These are phyloP conservation scores for Stevia rebaudiana DNA, from an alignment of 140 eudicot species.

Conservation along the genomic window DNA sequence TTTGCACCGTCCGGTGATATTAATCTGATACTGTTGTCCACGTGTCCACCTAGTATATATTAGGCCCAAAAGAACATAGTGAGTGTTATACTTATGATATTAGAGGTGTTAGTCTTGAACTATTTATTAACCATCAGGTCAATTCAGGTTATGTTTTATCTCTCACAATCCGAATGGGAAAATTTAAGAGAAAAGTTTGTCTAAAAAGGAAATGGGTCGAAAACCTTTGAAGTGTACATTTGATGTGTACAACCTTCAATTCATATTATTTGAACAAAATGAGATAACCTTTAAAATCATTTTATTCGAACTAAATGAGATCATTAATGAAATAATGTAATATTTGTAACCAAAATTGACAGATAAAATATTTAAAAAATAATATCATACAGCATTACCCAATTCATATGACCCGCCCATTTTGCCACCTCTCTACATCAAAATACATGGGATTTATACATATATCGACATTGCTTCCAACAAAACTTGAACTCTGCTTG, in stretches of 20 bases:
- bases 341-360: background rate
- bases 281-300: too few species aligned
- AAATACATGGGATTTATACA: background rate
- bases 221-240: too few species aligned
- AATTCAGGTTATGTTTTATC: background rate
- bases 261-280: too few species aligned
- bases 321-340: too few species aligned
- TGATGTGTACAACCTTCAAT: too few species aligned
- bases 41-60: slow-evolving; percentile 80
- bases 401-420: background rate
- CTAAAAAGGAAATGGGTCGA: background rate
- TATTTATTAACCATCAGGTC: background rate
- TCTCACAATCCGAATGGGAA: background rate
- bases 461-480: background rate
- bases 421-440: background rate
- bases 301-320: too few species aligned
- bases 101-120: background rate
- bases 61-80: slow-evolving; percentile 6
- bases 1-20: slow-evolving; percentile 88
- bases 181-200: background rate
- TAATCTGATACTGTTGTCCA: slow-evolving; percentile 84
- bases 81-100: slow-evolving; percentile 4
- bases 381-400: too few species aligned
- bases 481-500: background rate
- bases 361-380: too few species aligned